A percentile compares a stretch with the other conserved stretches of the same genome.
Evolutionary conservation across 352 stramenopile genomes (phyloP).

Genomic region (Phytophthora hibernalis): DNA sequence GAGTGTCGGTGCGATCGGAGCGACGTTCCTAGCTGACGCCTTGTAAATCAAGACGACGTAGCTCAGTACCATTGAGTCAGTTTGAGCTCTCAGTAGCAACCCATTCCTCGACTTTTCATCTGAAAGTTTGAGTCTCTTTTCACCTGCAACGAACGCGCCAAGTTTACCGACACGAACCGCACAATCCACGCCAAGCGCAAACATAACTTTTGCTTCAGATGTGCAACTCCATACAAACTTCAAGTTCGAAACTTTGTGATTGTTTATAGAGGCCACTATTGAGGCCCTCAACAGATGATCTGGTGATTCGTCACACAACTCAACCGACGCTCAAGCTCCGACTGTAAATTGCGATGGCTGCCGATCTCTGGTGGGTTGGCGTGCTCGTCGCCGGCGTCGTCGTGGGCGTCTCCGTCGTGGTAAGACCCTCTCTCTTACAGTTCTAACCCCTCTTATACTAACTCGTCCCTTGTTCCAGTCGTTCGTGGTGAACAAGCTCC

Average conservation of each 20-base stretch:
- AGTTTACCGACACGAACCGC: not conserved
- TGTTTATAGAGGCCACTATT: conserved; percentile 20
- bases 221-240: not conserved
- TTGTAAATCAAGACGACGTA: no score
- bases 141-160: no score
- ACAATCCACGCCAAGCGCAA: conserved; percentile 1
- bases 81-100: no score
- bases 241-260: no score
- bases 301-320: conserved; percentile 17
- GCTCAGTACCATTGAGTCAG: no score
- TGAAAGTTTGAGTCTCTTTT: no score
- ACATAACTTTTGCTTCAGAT: not conserved
- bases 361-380: conserved; percentile 56
- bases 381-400: conserved; percentile 48
- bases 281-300: conserved; percentile 7
- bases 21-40: no score
- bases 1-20: no score
- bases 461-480: conserved; percentile 44
- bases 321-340: conserved; percentile 3
- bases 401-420: conserved; percentile 61
- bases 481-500: conserved; percentile 66
- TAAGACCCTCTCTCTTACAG: conserved; percentile 24
- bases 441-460: not conserved
- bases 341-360: conserved; percentile 31
- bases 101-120: no score